Evolutionary conservation across 2,329 filamentous ascomycete genomes (phyloP).

Genomic region (Sclerotinia subarctica): DNA sequence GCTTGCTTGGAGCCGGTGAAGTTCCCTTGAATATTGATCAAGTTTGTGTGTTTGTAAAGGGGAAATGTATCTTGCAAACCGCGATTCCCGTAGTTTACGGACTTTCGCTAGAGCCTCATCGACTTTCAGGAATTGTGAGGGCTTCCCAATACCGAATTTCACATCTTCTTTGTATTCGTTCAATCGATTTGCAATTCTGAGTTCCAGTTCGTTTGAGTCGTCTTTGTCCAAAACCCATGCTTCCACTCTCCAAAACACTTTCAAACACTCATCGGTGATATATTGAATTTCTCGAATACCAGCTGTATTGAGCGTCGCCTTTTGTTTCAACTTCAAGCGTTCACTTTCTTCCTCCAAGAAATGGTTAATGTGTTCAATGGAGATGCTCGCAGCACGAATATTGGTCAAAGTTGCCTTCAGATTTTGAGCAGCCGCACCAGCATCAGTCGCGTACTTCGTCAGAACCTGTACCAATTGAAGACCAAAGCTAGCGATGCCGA

Average conservation of each 20-base stretch:
- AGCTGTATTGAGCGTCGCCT: not conserved
- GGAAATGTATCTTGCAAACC: not conserved
- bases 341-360: constrained; percentile 11
- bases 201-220: not conserved
- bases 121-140: not conserved
- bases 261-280: constrained; percentile 5
- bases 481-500: constrained; percentile 14
- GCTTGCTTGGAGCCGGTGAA: not conserved
- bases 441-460: not conserved
- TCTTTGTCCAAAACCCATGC: not conserved
- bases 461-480: constrained; percentile 11
- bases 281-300: not conserved
- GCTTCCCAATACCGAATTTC: too few species aligned
- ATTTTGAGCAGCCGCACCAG: not conserved
- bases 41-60: not conserved
- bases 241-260: constrained; percentile 13
- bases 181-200: not conserved
- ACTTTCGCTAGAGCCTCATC: not conserved
- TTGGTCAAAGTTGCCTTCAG: not conserved
- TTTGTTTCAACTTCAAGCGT: not conserved
- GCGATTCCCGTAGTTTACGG: not conserved
- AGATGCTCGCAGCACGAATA: not conserved
- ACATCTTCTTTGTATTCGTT: not conserved
- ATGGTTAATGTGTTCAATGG: not conserved
- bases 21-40: not conserved